Evolutionary conservation across 306 rosid genomes (phyloP), one percentile per base, ranked within the genome.

Genomic region (Spatholobus suberectus): DNA sequence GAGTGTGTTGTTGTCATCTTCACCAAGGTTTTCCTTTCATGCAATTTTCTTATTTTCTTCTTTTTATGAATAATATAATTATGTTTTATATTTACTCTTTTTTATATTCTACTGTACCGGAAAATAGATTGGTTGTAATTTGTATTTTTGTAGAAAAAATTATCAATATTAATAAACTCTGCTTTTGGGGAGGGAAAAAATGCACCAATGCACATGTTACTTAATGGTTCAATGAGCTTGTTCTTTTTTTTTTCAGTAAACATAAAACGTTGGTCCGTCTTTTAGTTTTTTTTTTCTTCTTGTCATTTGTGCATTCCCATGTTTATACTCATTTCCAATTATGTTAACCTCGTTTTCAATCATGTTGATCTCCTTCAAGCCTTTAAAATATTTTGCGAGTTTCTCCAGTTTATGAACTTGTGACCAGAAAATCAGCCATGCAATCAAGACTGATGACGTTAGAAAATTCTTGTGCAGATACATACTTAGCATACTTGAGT

Each of bases 1-100:
- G 99, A 95, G 83, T 93, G 97, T 67, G 89, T 91, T 44, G 97
- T 95, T 77, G 95, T 97, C 9, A 88, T 95, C 71, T 92, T 95
- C 84, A 93, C 99, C 15, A 93, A 95, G 98, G 99, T 95, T 59
- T 51, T 78, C 5, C 10, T 41, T 27, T 35, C 21, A 5, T 18
- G 27, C 9, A 32, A 6, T 32, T 72, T 5, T n/a, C 0, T 17
- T 29, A 3, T 71, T 18, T 46, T 26, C 2, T 26, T 44, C 1
- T 1, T 71, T 29, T 29, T 10, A 20, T 55, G 62, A 55, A 55
- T 52, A 17, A 49, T n/a, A n/a, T n/a, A n/a, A n/a, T n/a, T n/a
- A n/a, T n/a, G n/a, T n/a, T n/a, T n/a, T n/a, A n/a, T n/a, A n/a
- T n/a, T n/a, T n/a, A n/a, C n/a, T n/a, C n/a, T n/a, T n/a, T n/a